Evolutionary conservation across 805 yeast genomes (phyloP), one percentile per base, ranked within the genome.

Genomic region (Lipomyces yamanashiensis): DNA sequence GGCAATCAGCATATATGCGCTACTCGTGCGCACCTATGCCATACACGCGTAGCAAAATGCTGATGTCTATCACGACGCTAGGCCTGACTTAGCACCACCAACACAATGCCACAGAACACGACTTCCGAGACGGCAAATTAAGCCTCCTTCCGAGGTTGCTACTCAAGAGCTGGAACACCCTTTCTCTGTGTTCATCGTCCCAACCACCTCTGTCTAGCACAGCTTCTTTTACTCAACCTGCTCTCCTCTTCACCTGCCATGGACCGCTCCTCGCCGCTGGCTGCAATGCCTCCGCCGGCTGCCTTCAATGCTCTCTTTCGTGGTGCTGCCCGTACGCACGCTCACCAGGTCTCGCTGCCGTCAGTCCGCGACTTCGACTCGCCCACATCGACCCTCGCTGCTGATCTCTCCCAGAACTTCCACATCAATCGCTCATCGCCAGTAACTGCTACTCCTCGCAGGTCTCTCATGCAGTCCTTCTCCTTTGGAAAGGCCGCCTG

Each of bases 391-490:
- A 63, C 73, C 1, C 63, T 75, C 60, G 77, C 78, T 1, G 76
- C 78, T 2, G 79, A 76, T 57, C 67, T 76, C 59, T 71, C 75
- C 19, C 76, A 73, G 67, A 76, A 76, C 67, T 76, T 76, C 64
- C 76, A 72, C 59, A 75, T 76, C 54, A 75, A 68, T 41, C 63
- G 66, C 55, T 43, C 36, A 39, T 70, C 74, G 28, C 74, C 75
- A 1, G 68, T 71, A 8, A 53, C 67, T 10, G 77, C 76, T 1
- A 74, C 78, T 21, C 77, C 77, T 2, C 70, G 77, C 49, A 66
- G 77, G 33, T 64, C 76, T 3, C 70, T 75, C 28, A 69, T 71
- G 58, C 73, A 66, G n/a, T 63, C 70, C 33, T 70, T 67, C 39
- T 67, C 73, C 8, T 63, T 65, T 37, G 69, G 67, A 15, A 57